Base-by-base conservation (phyloP, 345 rosid genomes). In the Citrus inodora region DNA sequence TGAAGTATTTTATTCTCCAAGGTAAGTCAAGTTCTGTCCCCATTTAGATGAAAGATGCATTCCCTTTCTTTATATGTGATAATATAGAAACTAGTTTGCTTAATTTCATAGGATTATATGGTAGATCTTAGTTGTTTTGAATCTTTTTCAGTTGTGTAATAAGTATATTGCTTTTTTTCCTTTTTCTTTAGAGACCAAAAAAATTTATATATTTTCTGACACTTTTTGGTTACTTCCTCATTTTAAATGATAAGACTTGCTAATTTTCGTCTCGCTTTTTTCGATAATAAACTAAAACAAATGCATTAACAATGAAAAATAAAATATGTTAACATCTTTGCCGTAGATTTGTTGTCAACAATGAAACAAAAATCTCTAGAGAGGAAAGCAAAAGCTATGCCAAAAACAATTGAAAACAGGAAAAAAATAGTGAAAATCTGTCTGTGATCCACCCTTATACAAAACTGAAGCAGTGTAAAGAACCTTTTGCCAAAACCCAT, bases 1-100 rank as follows among this genome's bases (percentile, higher is more conserved):
- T 40, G 46, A 64, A 74, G 58, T 77, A 79, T 65, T 68, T 55
- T 78, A 79, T 61, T 59, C 16, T 75, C 38, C 11, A 81, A 75
- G 79, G 83, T 82, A 67, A 76, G 53, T 35, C 62, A 75, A 78
- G 59, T 66, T 35, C 25, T 40, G 22, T 30, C 51, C 27, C 27
- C 48, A 25, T 32, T 55, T 67, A 25, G 53, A n/a, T 56, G 32
- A 11, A 30, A 62, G 46, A 30, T 53, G 53, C 11, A 27, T 19
- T 14, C 21, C 21, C 27, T 60, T 51, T 37, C 2, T 22, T 6
- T 17, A 30, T 28, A 30, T 33, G 30, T 24, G 24, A 65, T 30
- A 60, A 22, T 32, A 0, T 48, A 6, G 24, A 33, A 68, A 8
- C 25, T 8, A 16, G 58, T 60, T 60, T 7, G 6, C 19, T n/a